Base-by-base conservation (phyloP, 2,329 filamentous ascomycete genomes). In the Colletotrichum theobromicola region DNA sequence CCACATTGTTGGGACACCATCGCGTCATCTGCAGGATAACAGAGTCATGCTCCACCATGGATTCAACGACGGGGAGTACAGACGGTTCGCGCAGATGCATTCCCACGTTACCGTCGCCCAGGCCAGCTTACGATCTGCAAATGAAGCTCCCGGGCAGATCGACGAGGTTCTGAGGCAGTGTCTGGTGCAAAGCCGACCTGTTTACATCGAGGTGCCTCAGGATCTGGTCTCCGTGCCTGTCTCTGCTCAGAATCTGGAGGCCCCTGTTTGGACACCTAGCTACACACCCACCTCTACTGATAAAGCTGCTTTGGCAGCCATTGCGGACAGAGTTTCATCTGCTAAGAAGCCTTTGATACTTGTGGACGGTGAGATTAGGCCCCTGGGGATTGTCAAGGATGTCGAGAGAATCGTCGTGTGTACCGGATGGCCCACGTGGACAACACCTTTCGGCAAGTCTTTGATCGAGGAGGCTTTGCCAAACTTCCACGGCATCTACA, bases 1-100 rank as follows among this genome's bases (percentile, higher is more conserved):
- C 13, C 90, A 92, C 77, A 87, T 92, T 55, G 89, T 91, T 26
- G 90, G 90, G 4, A 87, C 87, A 1, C 88, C 90, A 10, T 81
- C 82, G 4, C 83, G 86, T 4, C 75, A 78, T 10, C 82, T 84
- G 4, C 88, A 90, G 75, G 83, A 86, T 12, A 78, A 81, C 3
- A 83, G 87, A 5, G 79, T 82, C 13, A 75, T 86, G 63, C 81
- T 91, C 26, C 90, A 91, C 70, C 90, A 91, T 73, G 90, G 89
- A 0, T 85, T 91, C 76, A 86, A 87, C n/a, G 89, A 91, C 76
- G 70, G 70, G 6, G 86, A 91, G 35, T 91, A 87, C 70, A 80
- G 84, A 26, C 82, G 86, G 18, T 90, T 91, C 79, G 82, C 85
- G 9, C 82, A 87, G 60, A 89, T 91, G 86, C 82, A 84, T 37